These are phyloP conservation scores for Cyclocybe cylindracea DNA, from an alignment of 768 basidiomycete genomes.

Conservation along the genomic window DNA sequence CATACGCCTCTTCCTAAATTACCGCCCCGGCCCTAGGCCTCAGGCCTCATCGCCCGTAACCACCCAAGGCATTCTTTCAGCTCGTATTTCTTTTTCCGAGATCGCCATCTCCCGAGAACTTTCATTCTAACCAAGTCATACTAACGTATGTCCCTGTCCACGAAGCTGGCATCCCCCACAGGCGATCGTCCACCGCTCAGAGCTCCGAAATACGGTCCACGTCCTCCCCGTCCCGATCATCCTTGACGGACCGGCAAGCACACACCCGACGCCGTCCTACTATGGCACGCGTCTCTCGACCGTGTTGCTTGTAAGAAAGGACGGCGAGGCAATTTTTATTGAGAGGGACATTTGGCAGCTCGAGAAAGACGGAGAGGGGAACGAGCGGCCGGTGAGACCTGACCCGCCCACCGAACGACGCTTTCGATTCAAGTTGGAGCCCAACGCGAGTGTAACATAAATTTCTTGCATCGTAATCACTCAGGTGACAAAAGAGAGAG, in stretches of 20 bases:
- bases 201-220: constrained; percentile 64
- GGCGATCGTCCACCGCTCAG: constrained; percentile 47
- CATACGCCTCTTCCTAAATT: not conserved
- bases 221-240: constrained; percentile 52
- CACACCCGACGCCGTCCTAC: constrained; percentile 16
- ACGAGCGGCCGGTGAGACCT: constrained; percentile 27
- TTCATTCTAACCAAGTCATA: constrained; percentile 25
- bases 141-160: constrained; percentile 12
- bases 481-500: not conserved
- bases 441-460: constrained; percentile 8
- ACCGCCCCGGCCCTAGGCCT: not conserved
- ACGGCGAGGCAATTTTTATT: constrained; percentile 62
- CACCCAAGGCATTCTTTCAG: constrained; percentile 1
- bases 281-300: constrained; percentile 80
- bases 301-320: constrained; percentile 62
- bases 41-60: not conserved
- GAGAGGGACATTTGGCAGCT: constrained; percentile 72
- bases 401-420: constrained; percentile 47
- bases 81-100: constrained; percentile 8
- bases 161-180: constrained; percentile 48
- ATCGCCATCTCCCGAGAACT: constrained; percentile 13
- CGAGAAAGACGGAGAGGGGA: constrained; percentile 31
- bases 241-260: constrained; percentile 25
- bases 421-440: constrained; percentile 48
- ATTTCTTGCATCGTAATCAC: too few relatives aligned